phyloP scores from a whole-genome alignment of 2,329 filamentous ascomycete genomes.

The Aspergillus spinulosporus region DNA sequence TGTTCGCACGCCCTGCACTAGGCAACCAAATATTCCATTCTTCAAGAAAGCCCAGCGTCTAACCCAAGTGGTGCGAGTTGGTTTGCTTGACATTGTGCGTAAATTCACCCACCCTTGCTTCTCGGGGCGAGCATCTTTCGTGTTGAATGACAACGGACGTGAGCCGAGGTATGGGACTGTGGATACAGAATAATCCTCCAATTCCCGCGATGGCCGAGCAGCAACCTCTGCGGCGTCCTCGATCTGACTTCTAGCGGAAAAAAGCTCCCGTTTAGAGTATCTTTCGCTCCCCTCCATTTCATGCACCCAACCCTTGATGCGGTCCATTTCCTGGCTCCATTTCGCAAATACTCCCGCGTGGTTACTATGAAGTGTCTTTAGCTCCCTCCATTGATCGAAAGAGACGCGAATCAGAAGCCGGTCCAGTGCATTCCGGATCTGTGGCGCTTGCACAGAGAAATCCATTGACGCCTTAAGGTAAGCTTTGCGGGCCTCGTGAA shows the following conservation, averaged over 20 bases:
- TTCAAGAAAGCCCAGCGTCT: slow-evolving; percentile 95
- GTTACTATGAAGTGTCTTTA: slow-evolving; percentile 69
- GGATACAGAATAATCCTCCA: slow-evolving; percentile 88
- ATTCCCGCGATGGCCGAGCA: slow-evolving; percentile 79
- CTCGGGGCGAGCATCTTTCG: slow-evolving; percentile 57
- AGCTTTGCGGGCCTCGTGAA: slow-evolving; percentile 86
- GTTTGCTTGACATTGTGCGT: slow-evolving; percentile 79
- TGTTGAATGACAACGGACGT: slow-evolving; percentile 65
- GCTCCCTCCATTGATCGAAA: slow-evolving; percentile 83
- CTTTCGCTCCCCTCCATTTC: slow-evolving; percentile 92
- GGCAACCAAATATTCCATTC: slow-evolving; percentile 92
- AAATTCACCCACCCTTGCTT: slow-evolving; percentile 96
- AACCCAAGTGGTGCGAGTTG: slow-evolving; percentile 84
- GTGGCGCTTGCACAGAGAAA: slow-evolving; percentile 83
- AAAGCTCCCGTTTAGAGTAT: slow-evolving; percentile 77
- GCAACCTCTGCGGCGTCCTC: slow-evolving; percentile 71
- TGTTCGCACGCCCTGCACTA: slow-evolving; percentile 75
- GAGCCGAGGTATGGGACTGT: slow-evolving; percentile 84
- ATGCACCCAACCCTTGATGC: slow-evolving; percentile 86
- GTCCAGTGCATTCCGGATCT: slow-evolving; percentile 80
- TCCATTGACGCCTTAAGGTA: slow-evolving; percentile 94
- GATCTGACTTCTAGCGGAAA: slow-evolving; percentile 75
- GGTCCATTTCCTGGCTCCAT: slow-evolving; percentile 80
- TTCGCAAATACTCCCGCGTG: slow-evolving; percentile 62
- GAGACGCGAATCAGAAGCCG: slow-evolving; percentile 82